Conservation (phyloP, 495 filamentous ascomycete genomes). For the Penicillium coprophilum region DNA sequence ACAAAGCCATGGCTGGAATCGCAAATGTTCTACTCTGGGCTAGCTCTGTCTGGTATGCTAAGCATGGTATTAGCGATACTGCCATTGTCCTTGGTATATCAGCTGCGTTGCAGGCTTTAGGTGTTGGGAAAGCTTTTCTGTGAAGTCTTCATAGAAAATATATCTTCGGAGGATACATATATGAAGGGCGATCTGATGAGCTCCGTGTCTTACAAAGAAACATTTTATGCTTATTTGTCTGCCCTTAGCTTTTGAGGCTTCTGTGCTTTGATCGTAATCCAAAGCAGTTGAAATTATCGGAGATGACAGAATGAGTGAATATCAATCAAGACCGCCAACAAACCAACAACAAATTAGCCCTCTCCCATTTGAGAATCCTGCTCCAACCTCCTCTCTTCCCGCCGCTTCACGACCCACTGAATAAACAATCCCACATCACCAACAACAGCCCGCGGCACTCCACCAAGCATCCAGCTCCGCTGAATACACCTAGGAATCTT, state of each 20-base stretch:
- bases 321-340: not conserved
- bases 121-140: slow-evolving; percentile 19
- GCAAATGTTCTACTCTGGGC: slow-evolving; percentile 28
- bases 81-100: slow-evolving; percentile 23
- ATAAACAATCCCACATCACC: slow-evolving; percentile 73
- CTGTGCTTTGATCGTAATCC: not conserved
- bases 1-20: slow-evolving; percentile 32
- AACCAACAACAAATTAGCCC: not conserved
- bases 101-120: slow-evolving; percentile 29
- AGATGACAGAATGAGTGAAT: not conserved
- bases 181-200: not conserved
- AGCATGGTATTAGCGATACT: slow-evolving; percentile 29
- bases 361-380: not conserved
- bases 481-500: slow-evolving; percentile 67
- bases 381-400: slow-evolving; percentile 21
- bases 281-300: not conserved
- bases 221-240: not conserved
- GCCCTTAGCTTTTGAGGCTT: not conserved
- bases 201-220: not conserved
- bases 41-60: slow-evolving; percentile 34
- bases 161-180: not conserved
- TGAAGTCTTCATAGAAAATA: not conserved
- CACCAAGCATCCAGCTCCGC: slow-evolving; percentile 52
- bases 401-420: slow-evolving; percentile 50
- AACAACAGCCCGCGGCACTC: slow-evolving; percentile 62